Percentiles rank a stretch among this genome's conserved stretches.
phyloP scores from a whole-genome alignment of 1,284 basidiomycete genomes.

The Phenoliferia sp. region DNA sequence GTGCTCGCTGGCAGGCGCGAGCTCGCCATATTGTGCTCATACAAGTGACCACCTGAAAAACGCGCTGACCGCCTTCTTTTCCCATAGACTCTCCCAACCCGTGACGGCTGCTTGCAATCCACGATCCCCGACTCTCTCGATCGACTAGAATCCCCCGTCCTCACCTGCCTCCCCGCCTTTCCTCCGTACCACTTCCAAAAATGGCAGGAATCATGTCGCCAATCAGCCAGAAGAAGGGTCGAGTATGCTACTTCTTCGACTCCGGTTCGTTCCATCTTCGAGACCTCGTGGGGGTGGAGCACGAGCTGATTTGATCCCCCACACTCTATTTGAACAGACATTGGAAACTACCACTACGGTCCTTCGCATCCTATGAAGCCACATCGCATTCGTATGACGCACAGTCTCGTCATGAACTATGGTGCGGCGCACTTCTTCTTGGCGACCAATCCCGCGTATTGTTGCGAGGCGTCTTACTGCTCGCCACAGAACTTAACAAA shows the following conservation, averaged over 20 bases:
- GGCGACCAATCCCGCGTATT: no score
- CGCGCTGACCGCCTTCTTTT: no score
- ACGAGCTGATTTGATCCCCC: not conserved
- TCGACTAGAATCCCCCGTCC: no score
- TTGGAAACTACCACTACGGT: not conserved
- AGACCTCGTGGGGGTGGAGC: not conserved
- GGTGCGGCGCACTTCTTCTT: constrained; percentile 40
- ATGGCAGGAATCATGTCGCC: not conserved
- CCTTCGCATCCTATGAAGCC: constrained; percentile 67
- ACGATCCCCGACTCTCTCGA: no score
- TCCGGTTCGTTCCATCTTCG: not conserved
- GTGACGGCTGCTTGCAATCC: not conserved
- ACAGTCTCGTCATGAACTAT: constrained; percentile 99
- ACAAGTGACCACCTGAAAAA: no score
- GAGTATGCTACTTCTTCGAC: not conserved
- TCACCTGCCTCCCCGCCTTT: not conserved
- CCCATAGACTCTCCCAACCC: no score
- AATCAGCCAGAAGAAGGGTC: not conserved
- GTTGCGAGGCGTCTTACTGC: no score
- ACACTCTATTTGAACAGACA: not conserved
- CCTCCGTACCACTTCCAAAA: not conserved
- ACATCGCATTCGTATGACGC: constrained; percentile 84
- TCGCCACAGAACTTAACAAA: no score
- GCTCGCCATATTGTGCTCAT: no score
- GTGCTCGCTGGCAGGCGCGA: no score